Conservation (phyloP, 202 grass and related monocot genomes). For the Elaeis oleifera region DNA sequence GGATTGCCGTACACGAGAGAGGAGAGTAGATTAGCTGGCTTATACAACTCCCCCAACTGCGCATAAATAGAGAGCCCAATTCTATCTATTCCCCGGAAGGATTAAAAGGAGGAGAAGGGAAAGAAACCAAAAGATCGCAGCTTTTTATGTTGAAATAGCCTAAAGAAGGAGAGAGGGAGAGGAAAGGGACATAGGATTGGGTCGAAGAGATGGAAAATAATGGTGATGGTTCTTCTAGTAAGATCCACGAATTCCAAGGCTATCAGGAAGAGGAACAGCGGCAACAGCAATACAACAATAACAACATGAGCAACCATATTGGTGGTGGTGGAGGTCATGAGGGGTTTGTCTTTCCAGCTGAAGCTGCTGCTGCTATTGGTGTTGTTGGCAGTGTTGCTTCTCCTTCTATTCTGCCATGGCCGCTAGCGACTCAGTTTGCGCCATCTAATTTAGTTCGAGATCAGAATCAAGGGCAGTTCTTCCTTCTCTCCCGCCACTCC, state of each 20-base stretch:
- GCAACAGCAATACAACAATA: neutral
- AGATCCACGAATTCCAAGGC: neutral
- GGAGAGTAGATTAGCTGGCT: too few species aligned
- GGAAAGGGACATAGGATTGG: neutral
- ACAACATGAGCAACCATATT: neutral
- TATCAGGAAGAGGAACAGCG: neutral
- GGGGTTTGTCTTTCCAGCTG: neutral
- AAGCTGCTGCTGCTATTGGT: neutral
- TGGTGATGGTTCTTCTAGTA: neutral
- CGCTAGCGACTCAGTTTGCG: neutral
- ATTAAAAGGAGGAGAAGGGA: neutral
- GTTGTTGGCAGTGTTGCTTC: neutral
- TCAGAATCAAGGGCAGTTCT: slow-evolving; percentile 4
- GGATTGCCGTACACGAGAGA: neutral
- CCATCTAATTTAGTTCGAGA: neutral
- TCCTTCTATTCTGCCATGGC: slow-evolving; percentile 6
- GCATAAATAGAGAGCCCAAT: too few species aligned
- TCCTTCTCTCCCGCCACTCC: slow-evolving; percentile 17
- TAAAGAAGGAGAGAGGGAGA: too few species aligned
- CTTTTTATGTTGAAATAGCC: neutral
- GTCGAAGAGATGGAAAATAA: neutral
- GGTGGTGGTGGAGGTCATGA: neutral
- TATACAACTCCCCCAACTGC: too few species aligned
- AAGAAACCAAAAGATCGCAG: neutral
- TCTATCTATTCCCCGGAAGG: slow-evolving; percentile 2